Percentiles rank a stretch among this genome's conserved stretches.
These are phyloP conservation scores for Eucalyptus marginata DNA, from an alignment of 345 rosid species.

Conservation along the genomic window DNA sequence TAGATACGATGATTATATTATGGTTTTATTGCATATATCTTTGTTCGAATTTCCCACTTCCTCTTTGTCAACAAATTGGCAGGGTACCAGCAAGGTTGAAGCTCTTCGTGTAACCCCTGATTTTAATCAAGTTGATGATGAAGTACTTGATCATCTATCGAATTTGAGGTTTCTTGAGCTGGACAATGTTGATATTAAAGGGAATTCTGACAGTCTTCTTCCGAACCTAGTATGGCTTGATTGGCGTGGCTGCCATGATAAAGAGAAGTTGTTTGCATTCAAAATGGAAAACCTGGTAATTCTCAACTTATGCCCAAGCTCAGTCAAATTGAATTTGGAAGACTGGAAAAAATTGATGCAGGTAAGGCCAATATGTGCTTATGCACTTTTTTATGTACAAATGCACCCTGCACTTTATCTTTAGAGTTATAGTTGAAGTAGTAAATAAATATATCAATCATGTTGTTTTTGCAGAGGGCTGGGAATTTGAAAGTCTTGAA, in stretches of 20 bases:
- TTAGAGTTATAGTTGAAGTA: not conserved
- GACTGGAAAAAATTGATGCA: not conserved
- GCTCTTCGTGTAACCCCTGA: not conserved
- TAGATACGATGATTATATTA: too few species aligned
- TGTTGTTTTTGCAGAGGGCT: not conserved
- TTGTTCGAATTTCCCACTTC: too few species aligned
- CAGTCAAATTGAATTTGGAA: not conserved
- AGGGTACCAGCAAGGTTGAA: not conserved
- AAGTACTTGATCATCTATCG: not conserved
- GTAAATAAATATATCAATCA: not conserved
- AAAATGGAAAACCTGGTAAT: not conserved
- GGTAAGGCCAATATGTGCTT: not conserved
- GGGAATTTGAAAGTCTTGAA: too few species aligned
- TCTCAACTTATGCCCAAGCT: not conserved
- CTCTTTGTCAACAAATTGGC: not conserved
- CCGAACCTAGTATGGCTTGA: not conserved
- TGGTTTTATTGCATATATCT: not conserved
- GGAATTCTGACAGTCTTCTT: not conserved
- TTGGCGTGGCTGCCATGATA: not conserved
- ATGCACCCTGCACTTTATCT: not conserved
- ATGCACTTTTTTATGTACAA: not conserved
- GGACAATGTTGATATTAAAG: not conserved
- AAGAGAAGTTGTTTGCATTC: not conserved
- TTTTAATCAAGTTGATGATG: not conserved
- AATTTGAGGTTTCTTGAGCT: not conserved